Evolutionary conservation across 1,284 basidiomycete species (phyloP), one percentile per base, ranked within the genome.

Genomic region (Grifola frondosa): DNA sequence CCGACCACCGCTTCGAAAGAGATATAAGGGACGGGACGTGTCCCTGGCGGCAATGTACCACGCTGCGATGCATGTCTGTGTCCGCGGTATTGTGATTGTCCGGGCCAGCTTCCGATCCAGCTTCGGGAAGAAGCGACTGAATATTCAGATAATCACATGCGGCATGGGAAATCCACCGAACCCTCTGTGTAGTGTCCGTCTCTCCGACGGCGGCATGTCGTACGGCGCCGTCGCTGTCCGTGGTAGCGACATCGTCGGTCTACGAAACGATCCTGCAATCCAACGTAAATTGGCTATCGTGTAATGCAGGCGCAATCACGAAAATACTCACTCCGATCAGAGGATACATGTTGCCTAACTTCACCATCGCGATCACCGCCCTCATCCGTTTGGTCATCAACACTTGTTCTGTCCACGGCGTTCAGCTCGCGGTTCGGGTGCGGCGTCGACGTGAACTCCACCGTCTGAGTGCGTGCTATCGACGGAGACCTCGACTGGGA

Each of bases 91-190:
- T 3, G 61, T 62, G 22, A 63, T 43, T 15, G 61, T 61, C 9
- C 61, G 53, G 21, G 59, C 61, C 12, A 63, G 33, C 37, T 55
- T 53, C 22, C 56, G 61, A 25, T 61, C 49, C 2, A 63, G 50
- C 22, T 55, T 50, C 1, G 61, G 62, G 30, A 63, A 62, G 25
- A 57, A 53, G 7, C 54, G 50, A 12, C 56, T 41, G 29, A 63
- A 48, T 5, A 60, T 24, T 15, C 56, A 57, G 24, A 58, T 35
- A 20, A 94, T 66, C 50, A 80, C 71, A 54, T 85, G 70, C 0
- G 94, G 93, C 64, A 88, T 92, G 0, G 94, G 93, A 64, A 97
- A 98, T 0, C 93, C 94, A 32, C 94, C 94, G 54, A 91, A 92
- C 4, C 66, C 78, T 33, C 67, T 66, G 49, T 74, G 64, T 50